Percentiles rank a stretch among this genome's conserved stretches.
phyloP scores from a whole-genome alignment of 2,329 filamentous ascomycete species.

The Talaromyces piceae region DNA sequence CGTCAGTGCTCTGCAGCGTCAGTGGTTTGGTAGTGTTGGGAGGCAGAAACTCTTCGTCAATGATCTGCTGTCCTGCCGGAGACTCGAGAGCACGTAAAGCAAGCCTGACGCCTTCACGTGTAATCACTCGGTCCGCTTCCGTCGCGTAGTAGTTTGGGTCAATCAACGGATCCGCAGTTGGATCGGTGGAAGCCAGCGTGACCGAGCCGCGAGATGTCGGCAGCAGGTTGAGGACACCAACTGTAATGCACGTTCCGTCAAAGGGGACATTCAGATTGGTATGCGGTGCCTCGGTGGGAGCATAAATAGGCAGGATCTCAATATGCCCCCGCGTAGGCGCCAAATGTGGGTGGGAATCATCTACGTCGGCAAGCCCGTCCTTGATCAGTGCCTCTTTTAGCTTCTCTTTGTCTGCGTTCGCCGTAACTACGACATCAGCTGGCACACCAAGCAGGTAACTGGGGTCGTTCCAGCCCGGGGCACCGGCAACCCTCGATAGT shows the following conservation, averaged over 20 bases:
- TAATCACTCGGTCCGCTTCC: background rate
- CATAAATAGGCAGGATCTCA: conserved; percentile 2
- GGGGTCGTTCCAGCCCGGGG: background rate
- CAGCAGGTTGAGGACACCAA: background rate
- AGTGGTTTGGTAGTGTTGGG: background rate
- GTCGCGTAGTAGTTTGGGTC: conserved; percentile 5
- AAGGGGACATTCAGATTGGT: background rate
- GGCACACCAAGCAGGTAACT: background rate
- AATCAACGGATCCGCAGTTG: background rate
- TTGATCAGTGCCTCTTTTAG: background rate
- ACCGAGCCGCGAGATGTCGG: conserved; percentile 6
- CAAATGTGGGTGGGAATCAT: conserved; percentile 1
- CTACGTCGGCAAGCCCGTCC: background rate
- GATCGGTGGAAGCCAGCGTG: conserved; percentile 1
- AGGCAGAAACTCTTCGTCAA: conserved; percentile 1
- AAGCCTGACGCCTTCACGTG: background rate
- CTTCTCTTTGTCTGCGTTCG: background rate
- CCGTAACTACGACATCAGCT: background rate
- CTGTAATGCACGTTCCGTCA: conserved; percentile 1
- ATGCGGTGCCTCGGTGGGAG: background rate
- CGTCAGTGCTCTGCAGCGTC: background rate
- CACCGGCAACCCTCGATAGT: background rate
- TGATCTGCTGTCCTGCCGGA: background rate
- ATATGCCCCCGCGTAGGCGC: conserved; percentile 3
- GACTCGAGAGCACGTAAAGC: background rate